These are phyloP conservation scores for Spatholobus suberectus DNA, from an alignment of 306 rosid species.

Conservation along the genomic window DNA sequence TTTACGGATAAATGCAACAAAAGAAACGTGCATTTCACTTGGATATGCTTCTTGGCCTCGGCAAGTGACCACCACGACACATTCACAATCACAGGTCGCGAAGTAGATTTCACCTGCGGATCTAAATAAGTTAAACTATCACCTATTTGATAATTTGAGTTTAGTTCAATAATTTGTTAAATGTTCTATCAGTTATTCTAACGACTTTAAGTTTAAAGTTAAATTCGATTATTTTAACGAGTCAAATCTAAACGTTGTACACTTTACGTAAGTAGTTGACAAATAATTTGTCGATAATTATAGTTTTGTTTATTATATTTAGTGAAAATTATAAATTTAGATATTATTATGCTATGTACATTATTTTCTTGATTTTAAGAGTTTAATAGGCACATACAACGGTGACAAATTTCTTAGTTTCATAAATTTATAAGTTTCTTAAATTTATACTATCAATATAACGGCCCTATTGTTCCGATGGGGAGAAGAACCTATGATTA, in stretches of 20 bases:
- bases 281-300: too few species aligned
- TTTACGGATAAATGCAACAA: conserved; percentile 30
- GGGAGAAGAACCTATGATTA: too few species aligned
- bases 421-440: too few species aligned
- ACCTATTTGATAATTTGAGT: too few species aligned
- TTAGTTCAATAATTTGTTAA: neutral
- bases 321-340: too few species aligned
- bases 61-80: neutral
- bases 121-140: neutral
- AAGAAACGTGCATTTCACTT: conserved; percentile 37
- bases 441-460: too few species aligned
- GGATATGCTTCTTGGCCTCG: conserved; percentile 21
- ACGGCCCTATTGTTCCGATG: too few species aligned
- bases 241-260: neutral
- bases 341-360: neutral
- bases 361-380: too few species aligned
- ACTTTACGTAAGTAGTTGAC: neutral
- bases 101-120: conserved; percentile 17
- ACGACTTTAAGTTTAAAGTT: neutral
- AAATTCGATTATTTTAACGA: neutral
- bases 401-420: too few species aligned
- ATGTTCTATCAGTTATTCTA: neutral
- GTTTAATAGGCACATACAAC: too few species aligned
- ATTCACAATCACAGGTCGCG: neutral
- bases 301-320: too few species aligned